Base-by-base conservation (phyloP, 2,329 filamentous ascomycete species). In the Aspergillus hiratsukae region DNA sequence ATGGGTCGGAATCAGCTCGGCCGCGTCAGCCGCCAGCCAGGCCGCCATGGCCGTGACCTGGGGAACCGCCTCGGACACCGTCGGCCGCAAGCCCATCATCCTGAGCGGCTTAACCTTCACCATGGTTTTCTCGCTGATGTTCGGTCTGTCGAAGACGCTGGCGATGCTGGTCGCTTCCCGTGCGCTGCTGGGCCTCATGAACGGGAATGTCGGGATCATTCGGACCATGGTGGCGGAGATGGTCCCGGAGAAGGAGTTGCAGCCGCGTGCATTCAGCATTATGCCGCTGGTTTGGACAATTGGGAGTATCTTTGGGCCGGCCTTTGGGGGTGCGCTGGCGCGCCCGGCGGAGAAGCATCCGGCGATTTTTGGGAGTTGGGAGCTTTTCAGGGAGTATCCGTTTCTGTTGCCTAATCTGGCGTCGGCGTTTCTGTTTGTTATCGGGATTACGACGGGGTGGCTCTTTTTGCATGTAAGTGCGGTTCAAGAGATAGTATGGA, bases 171-270 rank as follows among this genome's bases (percentile, higher is more conserved):
- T 99, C 43, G 71, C 81, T 3, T 83, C 90, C 11, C 84, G 93
- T 67, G 88, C 86, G 6, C 77, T 97, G n/a, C 83, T 90, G 64
- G 93, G 94, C 1, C 81, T 87, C 9, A 87, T 89, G 48, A 97
- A 96, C 69, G 94, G 93, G 53, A 97, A 97, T 69, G 87, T 93
- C n/a, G 89, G 94, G 1, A 97, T 97, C 59, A 87, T 97, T 61
- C 80, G 92, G 62, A 96, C 91, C 17, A 91, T 94, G 77, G 91
- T 97, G 2, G 93, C 93, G 0, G 93, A 97, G 72, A 86, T 97
- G 81, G 91, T 96, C 1, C 89, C 91, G 0, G 86, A 94, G 71
- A 91, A 83, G 70, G 88, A 91, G 68, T 79, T 96, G 6, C 93
- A 97, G 68, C 92, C 93, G 0, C 81, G 86, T 52, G 94, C 94